Percentiles rank a stretch among this genome's conserved stretches.
phyloP scores from a whole-genome alignment of 331 rosid species.

The Stylosanthes scabra region DNA sequence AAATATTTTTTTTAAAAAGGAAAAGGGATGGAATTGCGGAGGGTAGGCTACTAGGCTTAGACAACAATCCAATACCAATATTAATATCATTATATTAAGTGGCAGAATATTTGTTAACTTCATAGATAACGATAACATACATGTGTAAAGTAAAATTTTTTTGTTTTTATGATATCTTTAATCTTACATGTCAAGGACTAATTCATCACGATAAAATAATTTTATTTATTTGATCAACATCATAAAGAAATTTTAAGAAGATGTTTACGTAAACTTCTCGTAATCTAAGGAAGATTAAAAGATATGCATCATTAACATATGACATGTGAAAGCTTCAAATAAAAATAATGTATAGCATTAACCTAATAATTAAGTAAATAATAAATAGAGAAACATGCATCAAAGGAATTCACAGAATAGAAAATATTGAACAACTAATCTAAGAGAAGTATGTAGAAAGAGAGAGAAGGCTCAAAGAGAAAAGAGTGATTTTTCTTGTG shows the following conservation, averaged over 20 bases:
- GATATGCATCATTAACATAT: slow-evolving; percentile 3
- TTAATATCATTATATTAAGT: background rate
- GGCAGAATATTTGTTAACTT: background rate
- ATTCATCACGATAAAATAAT: no score
- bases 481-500: no score
- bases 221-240: slow-evolving; percentile 52
- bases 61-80: background rate
- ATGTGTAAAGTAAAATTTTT: no score
- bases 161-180: no score
- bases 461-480: no score
- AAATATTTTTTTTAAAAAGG: background rate
- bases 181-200: no score
- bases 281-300: slow-evolving; percentile 37
- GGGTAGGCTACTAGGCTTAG: background rate
- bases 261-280: slow-evolving; percentile 52
- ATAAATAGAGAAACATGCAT: no score
- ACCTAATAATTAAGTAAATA: no score
- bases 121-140: background rate
- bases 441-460: no score
- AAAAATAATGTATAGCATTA: no score
- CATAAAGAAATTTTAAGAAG: slow-evolving; percentile 48
- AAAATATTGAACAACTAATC: no score
- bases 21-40: background rate
- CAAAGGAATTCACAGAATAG: no score
- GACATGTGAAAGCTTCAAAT: slow-evolving; percentile 14